Evolutionary conservation across 768 basidiomycete species (phyloP).

Genomic region (Lactarius hatsudake): DNA sequence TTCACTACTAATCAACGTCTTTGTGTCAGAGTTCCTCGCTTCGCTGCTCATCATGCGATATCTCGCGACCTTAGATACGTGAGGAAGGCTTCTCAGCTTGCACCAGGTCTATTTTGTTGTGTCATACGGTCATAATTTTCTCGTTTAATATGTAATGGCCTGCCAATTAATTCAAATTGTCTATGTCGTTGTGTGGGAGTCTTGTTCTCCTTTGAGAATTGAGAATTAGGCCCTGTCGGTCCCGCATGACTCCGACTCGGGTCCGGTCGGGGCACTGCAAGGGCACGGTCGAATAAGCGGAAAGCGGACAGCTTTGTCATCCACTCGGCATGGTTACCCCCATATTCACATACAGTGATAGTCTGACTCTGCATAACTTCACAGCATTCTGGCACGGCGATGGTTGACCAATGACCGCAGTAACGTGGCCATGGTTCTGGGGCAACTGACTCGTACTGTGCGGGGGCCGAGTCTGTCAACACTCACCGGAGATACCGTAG

Average conservation of each 20-base stretch:
- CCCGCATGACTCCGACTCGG: not conserved
- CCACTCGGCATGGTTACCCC: not conserved
- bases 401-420: not conserved
- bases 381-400: not conserved
- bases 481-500: not conserved
- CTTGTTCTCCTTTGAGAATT: not conserved
- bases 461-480: not conserved
- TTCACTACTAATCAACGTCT: not conserved
- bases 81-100: slow-evolving; percentile 2
- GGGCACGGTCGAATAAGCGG: no score
- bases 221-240: not conserved
- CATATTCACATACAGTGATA: not conserved
- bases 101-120: not conserved
- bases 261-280: not conserved
- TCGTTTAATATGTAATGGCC: not conserved
- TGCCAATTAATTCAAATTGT: not conserved
- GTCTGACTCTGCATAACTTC: not conserved
- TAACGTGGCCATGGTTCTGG: not conserved
- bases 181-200: not conserved
- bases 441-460: not conserved
- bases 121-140: not conserved
- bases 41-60: slow-evolving; percentile 64
- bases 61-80: slow-evolving; percentile 48
- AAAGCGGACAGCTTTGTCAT: not conserved
- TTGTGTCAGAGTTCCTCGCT: slow-evolving; percentile 52